These are phyloP conservation scores for Daldinia eschscholtzii DNA, from an alignment of 2,329 filamentous ascomycete species.

Conservation along the genomic window DNA sequence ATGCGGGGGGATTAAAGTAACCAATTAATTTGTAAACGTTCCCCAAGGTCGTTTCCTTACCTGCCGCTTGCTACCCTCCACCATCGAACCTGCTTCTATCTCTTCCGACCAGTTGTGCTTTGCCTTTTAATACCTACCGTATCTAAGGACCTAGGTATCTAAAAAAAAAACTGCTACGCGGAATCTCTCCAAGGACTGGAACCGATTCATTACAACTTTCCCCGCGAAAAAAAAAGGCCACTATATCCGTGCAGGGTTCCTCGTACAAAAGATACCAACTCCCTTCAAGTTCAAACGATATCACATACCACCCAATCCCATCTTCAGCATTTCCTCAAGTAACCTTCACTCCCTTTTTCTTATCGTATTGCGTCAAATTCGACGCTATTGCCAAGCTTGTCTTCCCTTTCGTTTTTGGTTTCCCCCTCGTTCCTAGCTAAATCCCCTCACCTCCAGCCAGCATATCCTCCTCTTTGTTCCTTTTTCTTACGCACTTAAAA, in stretches of 20 bases:
- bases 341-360: conserved; percentile 17
- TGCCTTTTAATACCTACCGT: background rate
- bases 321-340: conserved; percentile 31
- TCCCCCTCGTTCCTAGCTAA: background rate
- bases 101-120: conserved; percentile 9
- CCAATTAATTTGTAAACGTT: conserved; percentile 42
- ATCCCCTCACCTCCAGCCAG: background rate
- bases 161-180: conserved; percentile 2
- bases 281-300: background rate
- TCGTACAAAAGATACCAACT: conserved; percentile 9
- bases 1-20: conserved; percentile 43
- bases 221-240: conserved; percentile 8
- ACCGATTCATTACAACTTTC: conserved; percentile 5
- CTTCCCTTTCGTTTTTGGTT: background rate
- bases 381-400: conserved; percentile 14
- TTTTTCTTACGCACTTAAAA: background rate
- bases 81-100: background rate
- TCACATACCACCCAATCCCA: conserved; percentile 30
- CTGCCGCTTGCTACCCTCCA: conserved; percentile 28
- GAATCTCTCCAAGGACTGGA: conserved; percentile 2
- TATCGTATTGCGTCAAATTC: conserved; percentile 31
- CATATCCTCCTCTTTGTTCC: conserved; percentile 16
- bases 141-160: background rate
- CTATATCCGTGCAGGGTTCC: background rate
- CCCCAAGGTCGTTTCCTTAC: conserved; percentile 11